Conservation (phyloP, 305 asterid genomes). For the Rubia balearica region DNA sequence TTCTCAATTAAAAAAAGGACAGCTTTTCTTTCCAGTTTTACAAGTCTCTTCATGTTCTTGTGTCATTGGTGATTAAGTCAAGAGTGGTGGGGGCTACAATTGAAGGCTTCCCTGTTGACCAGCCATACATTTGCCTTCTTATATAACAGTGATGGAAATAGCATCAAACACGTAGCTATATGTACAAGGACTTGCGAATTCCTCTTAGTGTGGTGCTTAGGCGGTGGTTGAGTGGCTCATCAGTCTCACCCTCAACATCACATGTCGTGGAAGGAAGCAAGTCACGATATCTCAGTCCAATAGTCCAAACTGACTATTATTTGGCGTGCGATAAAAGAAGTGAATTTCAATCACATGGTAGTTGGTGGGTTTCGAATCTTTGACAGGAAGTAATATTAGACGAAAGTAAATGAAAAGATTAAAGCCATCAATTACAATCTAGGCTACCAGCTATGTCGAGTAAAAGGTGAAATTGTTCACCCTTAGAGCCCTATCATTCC, state of each 20-base stretch:
- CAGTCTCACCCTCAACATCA: neutral
- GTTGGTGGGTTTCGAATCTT: neutral
- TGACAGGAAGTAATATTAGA: neutral
- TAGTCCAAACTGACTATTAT: no score
- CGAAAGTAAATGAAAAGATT: neutral
- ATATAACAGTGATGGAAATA: conserved; percentile 19
- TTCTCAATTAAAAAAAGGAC: neutral
- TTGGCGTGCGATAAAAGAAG: no score
- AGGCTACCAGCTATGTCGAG: no score
- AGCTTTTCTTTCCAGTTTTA: neutral
- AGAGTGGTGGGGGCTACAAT: conserved; percentile 34
- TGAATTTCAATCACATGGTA: neutral
- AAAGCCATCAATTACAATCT: no score
- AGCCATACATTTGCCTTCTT: conserved; percentile 18
- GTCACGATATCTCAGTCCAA: neutral
- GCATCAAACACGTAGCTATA: conserved; percentile 28
- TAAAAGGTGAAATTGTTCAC: no score
- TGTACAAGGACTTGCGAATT: conserved; percentile 15
- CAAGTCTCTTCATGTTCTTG: neutral
- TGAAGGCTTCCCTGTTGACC: conserved; percentile 25
- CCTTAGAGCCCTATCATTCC: no score
- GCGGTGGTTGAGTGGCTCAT: no score
- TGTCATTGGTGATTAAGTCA: conserved; percentile 18
- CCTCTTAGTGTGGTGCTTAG: neutral
- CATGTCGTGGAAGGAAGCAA: neutral